These are phyloP conservation scores for Talaromyces sp. DNA, from an alignment of 2,329 filamentous ascomycete species.

Conservation along the genomic window DNA sequence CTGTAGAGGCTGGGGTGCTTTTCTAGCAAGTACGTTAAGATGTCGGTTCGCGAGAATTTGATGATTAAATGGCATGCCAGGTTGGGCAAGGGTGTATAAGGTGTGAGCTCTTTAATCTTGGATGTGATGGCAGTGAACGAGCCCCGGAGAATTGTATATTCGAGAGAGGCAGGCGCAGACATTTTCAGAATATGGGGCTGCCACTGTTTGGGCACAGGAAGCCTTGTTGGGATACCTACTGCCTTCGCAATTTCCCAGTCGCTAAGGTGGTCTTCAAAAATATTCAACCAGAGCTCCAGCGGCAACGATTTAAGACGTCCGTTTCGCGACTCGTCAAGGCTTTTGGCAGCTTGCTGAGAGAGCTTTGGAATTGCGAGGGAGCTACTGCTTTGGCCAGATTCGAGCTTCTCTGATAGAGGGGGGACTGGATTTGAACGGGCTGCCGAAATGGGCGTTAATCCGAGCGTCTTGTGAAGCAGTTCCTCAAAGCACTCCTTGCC, in stretches of 20 bases:
- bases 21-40: constrained; percentile 68
- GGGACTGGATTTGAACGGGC: not conserved
- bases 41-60: constrained; percentile 77
- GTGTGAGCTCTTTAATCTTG: constrained; percentile 64
- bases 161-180: constrained; percentile 68
- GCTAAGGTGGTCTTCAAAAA: constrained; percentile 69
- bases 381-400: constrained; percentile 14
- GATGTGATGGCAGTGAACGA: constrained; percentile 67
- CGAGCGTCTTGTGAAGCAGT: constrained; percentile 28
- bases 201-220: constrained; percentile 72
- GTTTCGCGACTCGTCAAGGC: constrained; percentile 31
- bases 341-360: constrained; percentile 30
- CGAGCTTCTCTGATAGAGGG: not conserved
- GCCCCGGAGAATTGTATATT: constrained; percentile 76
- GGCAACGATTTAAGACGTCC: constrained; percentile 51
- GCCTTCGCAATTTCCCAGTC: constrained; percentile 90
- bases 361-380: constrained; percentile 5
- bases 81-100: constrained; percentile 70
- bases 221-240: constrained; percentile 72
- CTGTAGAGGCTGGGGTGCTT: constrained; percentile 72
- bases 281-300: constrained; percentile 82
- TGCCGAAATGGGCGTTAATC: constrained; percentile 8
- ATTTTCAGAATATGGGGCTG: constrained; percentile 58
- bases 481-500: constrained; percentile 34
- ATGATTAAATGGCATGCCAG: constrained; percentile 84